A percentile compares a stretch with the other conserved stretches of the same genome.
Conservation (phyloP, 2,329 filamentous ascomycete species). For the Cryphonectria parasitica region DNA sequence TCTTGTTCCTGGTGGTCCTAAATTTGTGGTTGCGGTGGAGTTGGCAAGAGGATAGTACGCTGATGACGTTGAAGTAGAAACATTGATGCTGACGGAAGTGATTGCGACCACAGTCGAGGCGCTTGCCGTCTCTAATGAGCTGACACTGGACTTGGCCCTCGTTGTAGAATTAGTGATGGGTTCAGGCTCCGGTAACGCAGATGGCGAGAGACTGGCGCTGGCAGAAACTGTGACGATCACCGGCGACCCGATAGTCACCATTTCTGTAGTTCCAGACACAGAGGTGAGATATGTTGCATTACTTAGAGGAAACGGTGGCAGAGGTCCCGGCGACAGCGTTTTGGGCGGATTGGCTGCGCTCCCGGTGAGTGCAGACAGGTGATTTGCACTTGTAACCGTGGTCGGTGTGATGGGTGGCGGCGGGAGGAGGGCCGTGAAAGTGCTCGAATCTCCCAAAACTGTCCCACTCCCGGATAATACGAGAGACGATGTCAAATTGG, state of each 20-base stretch:
- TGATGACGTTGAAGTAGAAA: background rate
- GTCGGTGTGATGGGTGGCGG: background rate
- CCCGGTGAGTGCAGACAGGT: background rate
- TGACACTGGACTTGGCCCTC: background rate
- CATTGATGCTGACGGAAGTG: background rate
- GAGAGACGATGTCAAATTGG: conserved; percentile 4
- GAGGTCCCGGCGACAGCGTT: background rate
- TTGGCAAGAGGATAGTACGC: background rate
- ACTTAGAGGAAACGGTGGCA: background rate
- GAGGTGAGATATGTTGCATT: background rate
- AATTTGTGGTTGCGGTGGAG: background rate
- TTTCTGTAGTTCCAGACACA: background rate
- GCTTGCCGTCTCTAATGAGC: background rate
- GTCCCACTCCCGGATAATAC: background rate
- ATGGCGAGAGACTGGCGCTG: background rate
- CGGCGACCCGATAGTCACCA: background rate
- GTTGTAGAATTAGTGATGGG: background rate
- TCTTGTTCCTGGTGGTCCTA: background rate
- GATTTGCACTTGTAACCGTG: background rate
- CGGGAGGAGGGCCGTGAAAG: background rate
- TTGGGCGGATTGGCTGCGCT: background rate
- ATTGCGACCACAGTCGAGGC: background rate
- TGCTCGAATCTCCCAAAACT: background rate
- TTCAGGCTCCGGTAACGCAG: background rate
- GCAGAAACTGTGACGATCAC: background rate